phyloP scores from a whole-genome alignment of 164 flowering plant genomes.

The Santalum album region DNA sequence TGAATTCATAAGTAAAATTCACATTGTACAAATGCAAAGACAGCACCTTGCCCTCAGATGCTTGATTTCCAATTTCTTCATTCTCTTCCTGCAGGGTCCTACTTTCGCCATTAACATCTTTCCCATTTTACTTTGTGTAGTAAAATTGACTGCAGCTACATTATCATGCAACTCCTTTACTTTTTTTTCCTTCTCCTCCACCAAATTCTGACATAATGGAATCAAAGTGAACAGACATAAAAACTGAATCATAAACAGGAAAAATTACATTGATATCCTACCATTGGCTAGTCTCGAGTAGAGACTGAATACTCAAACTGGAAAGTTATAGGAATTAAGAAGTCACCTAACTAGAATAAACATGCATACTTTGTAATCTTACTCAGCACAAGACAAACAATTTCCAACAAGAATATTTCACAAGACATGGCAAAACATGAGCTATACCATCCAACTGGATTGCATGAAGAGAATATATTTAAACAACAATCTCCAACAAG shows the following conservation, averaged over 20 bases:
- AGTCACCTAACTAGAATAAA: too few relatives aligned
- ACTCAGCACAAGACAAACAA: too few relatives aligned
- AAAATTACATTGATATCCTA: too few relatives aligned
- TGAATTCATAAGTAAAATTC: background rate
- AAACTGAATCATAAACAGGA: background rate
- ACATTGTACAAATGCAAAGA: background rate
- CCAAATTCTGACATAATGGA: conserved; percentile 51
- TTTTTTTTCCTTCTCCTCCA: conserved; percentile 94
- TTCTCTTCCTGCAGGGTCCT: conserved; percentile 93
- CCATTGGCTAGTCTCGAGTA: too few relatives aligned
- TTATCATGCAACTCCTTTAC: conserved; percentile 92
- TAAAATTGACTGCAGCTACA: conserved; percentile 76
- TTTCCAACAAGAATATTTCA: too few relatives aligned
- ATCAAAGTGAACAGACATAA: background rate
- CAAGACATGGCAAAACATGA: background rate
- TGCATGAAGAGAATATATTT: background rate
- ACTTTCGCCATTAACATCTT: conserved; percentile 92
- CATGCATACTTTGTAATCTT: too few relatives aligned
- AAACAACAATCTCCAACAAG: background rate
- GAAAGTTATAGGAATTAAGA: too few relatives aligned
- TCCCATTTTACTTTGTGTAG: conserved; percentile 95
- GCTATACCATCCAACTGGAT: background rate
- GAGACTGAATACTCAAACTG: too few relatives aligned
- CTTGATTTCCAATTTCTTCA: conserved; percentile 89
- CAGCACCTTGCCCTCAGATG: conserved; percentile 92